These are phyloP conservation scores for Fusarium torulosum DNA, from an alignment of 2,329 filamentous ascomycete genomes.

Conservation along the genomic window DNA sequence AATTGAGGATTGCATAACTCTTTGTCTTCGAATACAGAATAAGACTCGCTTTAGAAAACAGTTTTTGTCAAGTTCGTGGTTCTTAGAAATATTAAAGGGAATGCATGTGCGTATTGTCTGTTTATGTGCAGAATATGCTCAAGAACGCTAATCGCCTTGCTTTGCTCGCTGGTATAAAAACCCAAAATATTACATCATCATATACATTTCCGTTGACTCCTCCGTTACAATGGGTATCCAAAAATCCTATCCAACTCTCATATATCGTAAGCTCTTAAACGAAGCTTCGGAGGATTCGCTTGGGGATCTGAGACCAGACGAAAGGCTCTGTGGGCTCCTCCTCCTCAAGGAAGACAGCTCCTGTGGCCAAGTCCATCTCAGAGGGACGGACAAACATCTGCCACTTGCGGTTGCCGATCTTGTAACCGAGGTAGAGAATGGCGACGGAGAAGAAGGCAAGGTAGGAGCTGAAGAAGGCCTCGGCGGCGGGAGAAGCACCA, in stretches of 20 bases:
- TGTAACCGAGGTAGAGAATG: slow-evolving; percentile 78
- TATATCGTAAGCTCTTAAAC: slow-evolving; percentile 34
- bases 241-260: slow-evolving; percentile 30
- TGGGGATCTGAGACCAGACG: slow-evolving; percentile 67
- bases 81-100: not conserved
- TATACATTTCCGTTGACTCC: slow-evolving; percentile 31
- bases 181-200: slow-evolving; percentile 35
- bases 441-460: slow-evolving; percentile 77
- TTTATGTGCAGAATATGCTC: slow-evolving; percentile 35
- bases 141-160: slow-evolving; percentile 34
- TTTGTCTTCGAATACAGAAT: not conserved
- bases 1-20: not conserved
- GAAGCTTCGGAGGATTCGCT: slow-evolving; percentile 39
- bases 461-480: slow-evolving; percentile 80
- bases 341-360: slow-evolving; percentile 79
- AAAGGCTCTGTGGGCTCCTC: slow-evolving; percentile 82
- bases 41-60: not conserved
- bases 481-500: slow-evolving; percentile 76
- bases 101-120: slow-evolving; percentile 30
- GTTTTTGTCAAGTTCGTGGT: not conserved
- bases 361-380: slow-evolving; percentile 90
- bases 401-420: slow-evolving; percentile 76
- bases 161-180: slow-evolving; percentile 32
- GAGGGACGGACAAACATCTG: slow-evolving; percentile 68
- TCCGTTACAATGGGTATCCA: slow-evolving; percentile 40